These are phyloP conservation scores for Ogataea angusta DNA, from an alignment of 805 yeast genomes.

Conservation along the genomic window DNA sequence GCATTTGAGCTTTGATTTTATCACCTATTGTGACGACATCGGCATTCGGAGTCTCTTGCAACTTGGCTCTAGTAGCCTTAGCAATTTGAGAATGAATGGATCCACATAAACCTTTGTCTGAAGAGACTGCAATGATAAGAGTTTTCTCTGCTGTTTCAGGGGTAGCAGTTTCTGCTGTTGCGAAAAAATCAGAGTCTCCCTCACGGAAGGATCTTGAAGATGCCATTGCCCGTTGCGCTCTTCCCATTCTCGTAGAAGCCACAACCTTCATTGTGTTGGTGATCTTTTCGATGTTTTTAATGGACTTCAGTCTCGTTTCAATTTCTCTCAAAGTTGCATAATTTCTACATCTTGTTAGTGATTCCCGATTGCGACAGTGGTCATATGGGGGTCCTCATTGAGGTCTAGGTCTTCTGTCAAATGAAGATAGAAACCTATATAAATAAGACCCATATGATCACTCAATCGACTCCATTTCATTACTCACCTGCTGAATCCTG, in stretches of 20 bases:
- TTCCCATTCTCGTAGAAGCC: conserved; percentile 93
- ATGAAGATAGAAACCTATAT: no score
- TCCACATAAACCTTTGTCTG: conserved; percentile 99
- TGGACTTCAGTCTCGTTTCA: conserved; percentile 95
- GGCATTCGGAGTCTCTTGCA: conserved; percentile 58
- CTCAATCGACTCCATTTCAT: background rate
- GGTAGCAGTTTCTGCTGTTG: conserved; percentile 73
- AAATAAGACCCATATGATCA: background rate
- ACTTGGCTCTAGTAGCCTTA: conserved; percentile 74
- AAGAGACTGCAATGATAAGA: conserved; percentile 82
- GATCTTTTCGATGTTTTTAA: conserved; percentile 98
- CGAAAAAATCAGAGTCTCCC: conserved; percentile 75
- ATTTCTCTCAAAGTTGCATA: conserved; percentile 99
- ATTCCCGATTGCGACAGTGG: background rate
- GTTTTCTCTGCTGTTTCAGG: conserved; percentile 50
- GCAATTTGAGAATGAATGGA: conserved; percentile 95
- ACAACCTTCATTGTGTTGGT: conserved; percentile 99
- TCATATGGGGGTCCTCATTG: no score
- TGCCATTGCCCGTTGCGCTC: conserved; percentile 93
- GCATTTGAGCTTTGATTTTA: conserved; percentile 83
- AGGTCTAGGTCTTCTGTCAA: no score
- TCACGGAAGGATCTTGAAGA: conserved; percentile 81
- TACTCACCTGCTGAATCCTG: conserved; percentile 48
- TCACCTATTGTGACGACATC: conserved; percentile 92
- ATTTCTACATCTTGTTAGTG: conserved; percentile 49